Conservation (phyloP, 2,329 filamentous ascomycete genomes). For the Penicillium verrucosum region DNA sequence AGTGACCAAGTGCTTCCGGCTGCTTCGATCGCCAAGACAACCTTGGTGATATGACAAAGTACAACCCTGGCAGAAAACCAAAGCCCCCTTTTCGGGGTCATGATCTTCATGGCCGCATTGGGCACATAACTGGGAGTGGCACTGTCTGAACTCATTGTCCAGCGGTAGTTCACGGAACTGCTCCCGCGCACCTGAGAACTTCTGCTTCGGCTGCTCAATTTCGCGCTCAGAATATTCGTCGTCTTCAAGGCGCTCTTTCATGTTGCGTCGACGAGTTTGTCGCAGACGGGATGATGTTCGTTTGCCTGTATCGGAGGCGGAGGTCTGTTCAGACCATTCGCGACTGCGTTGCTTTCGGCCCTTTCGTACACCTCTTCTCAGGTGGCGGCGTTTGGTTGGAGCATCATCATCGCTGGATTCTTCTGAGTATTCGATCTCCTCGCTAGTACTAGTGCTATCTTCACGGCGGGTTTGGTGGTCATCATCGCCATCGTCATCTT, state of each 20-base stretch:
- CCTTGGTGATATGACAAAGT: conserved; percentile 75
- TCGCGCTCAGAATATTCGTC: conserved; percentile 36
- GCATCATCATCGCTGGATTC: not conserved
- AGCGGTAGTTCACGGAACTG: conserved; percentile 62
- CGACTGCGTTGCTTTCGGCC: not conserved
- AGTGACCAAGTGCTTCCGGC: conserved; percentile 82
- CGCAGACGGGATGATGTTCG: conserved; percentile 34
- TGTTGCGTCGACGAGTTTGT: conserved; percentile 33
- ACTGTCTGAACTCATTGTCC: conserved; percentile 64
- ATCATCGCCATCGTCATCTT: not conserved
- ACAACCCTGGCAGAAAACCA: conserved; percentile 91
- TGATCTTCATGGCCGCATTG: conserved; percentile 61
- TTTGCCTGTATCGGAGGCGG: conserved; percentile 12
- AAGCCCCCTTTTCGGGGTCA: conserved; percentile 59
- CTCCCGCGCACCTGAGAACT: conserved; percentile 65
- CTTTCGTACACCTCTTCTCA: conserved; percentile 1
- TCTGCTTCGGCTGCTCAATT: conserved; percentile 47
- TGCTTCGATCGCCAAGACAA: conserved; percentile 72
- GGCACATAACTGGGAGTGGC: conserved; percentile 70
- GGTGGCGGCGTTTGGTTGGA: not conserved
- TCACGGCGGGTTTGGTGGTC: not conserved
- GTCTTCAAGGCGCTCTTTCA: conserved; percentile 45
- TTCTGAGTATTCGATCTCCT: not conserved
- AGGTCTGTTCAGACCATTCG: conserved; percentile 12
- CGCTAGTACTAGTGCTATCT: too few relatives aligned